These are phyloP conservation scores for Acacia confusa DNA, from an alignment of 306 rosid genomes.

Conservation along the genomic window DNA sequence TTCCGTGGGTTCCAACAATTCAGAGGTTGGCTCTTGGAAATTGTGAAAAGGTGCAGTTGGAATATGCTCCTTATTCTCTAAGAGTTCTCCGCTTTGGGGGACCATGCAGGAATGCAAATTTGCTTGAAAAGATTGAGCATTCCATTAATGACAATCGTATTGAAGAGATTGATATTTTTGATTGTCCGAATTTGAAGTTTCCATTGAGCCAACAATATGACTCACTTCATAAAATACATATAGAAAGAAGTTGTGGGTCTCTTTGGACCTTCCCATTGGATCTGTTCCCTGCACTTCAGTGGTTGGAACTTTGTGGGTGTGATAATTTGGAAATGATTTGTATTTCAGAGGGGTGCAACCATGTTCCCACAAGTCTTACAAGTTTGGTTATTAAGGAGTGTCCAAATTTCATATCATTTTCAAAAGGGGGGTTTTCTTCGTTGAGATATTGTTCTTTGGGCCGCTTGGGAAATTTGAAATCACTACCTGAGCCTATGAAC, in stretches of 20 bases:
- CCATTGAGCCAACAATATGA: no score
- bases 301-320: fast-evolving
- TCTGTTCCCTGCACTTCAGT: not conserved
- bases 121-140: conserved; percentile 16
- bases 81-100: not conserved
- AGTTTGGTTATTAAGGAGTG: fast-evolving
- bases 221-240: not conserved
- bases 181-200: not conserved
- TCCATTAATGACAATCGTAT: not conserved
- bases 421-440: no score
- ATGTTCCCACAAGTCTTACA: not conserved
- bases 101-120: not conserved
- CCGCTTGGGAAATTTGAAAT: no score
- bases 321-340: conserved; percentile 1
- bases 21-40: not conserved
- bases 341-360: not conserved
- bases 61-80: not conserved
- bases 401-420: not conserved
- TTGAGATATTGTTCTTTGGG: fast-evolving
- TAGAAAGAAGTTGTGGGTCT: not conserved
- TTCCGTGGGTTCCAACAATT: not conserved
- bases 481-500: not conserved
- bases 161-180: not conserved
- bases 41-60: conserved; percentile 3
- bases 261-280: not conserved